Base-by-base conservation (phyloP, 352 stramenopile species). In the Globisporangium paroecandrum region DNA sequence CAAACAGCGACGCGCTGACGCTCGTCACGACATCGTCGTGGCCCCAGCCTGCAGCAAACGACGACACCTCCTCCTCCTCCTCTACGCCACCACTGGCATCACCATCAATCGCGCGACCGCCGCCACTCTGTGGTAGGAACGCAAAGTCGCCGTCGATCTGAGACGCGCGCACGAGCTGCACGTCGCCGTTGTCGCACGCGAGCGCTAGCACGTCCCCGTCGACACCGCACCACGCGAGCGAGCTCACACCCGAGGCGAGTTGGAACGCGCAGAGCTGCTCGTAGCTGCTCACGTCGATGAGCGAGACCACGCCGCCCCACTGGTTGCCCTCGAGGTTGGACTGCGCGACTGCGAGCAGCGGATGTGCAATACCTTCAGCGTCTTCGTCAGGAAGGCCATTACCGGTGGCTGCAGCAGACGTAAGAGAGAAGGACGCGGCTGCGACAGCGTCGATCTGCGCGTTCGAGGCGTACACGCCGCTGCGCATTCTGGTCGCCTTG, bases 181-280 rank as follows among this genome's bases (percentile, higher is more conserved):
- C 76, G 58, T 95, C 85, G 58, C 87, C 85, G 58, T 91, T 87
- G 64, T 95, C 87, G 46, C 87, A 92, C n/a, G 73, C 87, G 47
- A 82, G 51, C 6, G 71, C 80, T 12, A 95, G 65, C 18, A 90
- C 32, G n/a, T 91, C 74, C 25, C 64, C 59, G 3, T 89, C 76
- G 2, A 46, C 47, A 2, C 81, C 77, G 34, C 75, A 76, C 87
- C 87, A 95, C 25, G 80, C 77, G 32, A 95, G 32, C 8, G 75
- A 63, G 7, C 70, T 75, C 20, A 91, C 77, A 34, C 82, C 83
- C 0, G 83, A 80, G 12, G 76, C 64, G 54, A 89, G 53, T 51
- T 82, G 73, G 38, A 86, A 66, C 4, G 65, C 75, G 36, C 81
- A 83, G 38, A 89, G 62, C 12, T 73, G 78, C 43, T 86, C 74